phyloP scores from a whole-genome alignment of 1,284 basidiomycete genomes.

The Rhodotorula glutinis region DNA sequence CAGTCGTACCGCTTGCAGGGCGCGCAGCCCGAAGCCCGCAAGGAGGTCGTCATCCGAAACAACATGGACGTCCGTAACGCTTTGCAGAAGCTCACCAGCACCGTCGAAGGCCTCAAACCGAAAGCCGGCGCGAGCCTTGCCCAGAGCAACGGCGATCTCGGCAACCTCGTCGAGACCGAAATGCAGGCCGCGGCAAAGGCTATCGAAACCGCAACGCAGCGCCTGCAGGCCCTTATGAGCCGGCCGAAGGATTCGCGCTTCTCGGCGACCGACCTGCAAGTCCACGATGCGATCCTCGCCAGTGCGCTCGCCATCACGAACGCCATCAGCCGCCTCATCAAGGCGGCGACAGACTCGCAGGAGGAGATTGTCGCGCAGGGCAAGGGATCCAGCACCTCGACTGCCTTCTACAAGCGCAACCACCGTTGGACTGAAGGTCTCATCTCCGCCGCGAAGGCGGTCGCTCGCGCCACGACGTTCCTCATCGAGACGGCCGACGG shows the following conservation, averaged over 20 bases:
- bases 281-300: conserved; percentile 94
- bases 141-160: conserved; percentile 85
- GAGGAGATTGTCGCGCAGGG: conserved; percentile 97
- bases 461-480: conserved; percentile 93
- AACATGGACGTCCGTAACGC: conserved; percentile 79
- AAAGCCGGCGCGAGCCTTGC: conserved; percentile 67
- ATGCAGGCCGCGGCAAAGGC: conserved; percentile 91
- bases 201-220: conserved; percentile 87
- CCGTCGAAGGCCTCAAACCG: conserved; percentile 80
- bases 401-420: conserved; percentile 99
- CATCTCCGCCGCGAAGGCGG: conserved; percentile 95
- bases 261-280: conserved; percentile 87
- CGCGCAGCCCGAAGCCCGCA: conserved; percentile 61
- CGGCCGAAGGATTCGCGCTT: conserved; percentile 81
- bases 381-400: conserved; percentile 77
- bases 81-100: conserved; percentile 77
- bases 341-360: conserved; percentile 94
- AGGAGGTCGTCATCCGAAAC: conserved; percentile 84
- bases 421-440: conserved; percentile 99
- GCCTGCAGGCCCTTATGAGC: conserved; percentile 83
- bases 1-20: conserved; percentile 82
- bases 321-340: conserved; percentile 90
- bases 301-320: conserved; percentile 91
- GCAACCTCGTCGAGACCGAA: conserved; percentile 93
- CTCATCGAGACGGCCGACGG: conserved; percentile 98